phyloP scores from a whole-genome alignment of 192 early-diverging fungal genomes.

The Linnemannia exigua region DNA sequence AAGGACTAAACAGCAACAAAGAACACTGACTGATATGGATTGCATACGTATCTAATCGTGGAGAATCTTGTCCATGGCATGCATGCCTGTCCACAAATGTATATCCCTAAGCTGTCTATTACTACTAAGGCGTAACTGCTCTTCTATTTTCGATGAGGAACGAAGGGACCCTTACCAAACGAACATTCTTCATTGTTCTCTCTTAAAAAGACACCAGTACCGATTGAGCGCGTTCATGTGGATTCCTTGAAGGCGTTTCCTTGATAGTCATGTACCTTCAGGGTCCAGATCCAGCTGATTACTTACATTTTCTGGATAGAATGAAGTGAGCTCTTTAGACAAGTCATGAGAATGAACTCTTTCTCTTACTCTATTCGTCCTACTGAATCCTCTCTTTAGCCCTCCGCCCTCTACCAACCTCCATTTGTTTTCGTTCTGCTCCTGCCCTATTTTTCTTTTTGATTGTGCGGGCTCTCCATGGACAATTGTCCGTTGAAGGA shows the following conservation, averaged over 20 bases:
- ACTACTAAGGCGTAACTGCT: not conserved
- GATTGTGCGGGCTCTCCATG: not conserved
- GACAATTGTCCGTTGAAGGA: not conserved
- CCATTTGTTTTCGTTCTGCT: not conserved
- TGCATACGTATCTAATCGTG: not conserved
- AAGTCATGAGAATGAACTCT: not conserved
- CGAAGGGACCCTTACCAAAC: not conserved
- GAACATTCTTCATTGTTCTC: not conserved
- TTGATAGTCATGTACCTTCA: not conserved
- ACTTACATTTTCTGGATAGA: not conserved
- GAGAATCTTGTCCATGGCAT: not conserved
- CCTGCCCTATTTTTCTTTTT: not conserved
- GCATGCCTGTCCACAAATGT: not conserved
- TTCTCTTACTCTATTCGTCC: not conserved
- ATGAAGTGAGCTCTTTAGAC: not conserved
- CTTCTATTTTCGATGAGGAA: not conserved
- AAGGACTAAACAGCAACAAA: not conserved
- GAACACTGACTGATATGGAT: not conserved
- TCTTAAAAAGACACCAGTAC: not conserved
- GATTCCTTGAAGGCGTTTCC: not conserved
- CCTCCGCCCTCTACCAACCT: not conserved
- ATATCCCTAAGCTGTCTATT: not conserved
- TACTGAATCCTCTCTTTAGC: not conserved
- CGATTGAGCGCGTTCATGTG: not conserved
- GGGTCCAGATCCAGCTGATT: conserved; percentile 8